phyloP scores from a whole-genome alignment of 148 eudicot species.

The Rhododendron henanense region DNA sequence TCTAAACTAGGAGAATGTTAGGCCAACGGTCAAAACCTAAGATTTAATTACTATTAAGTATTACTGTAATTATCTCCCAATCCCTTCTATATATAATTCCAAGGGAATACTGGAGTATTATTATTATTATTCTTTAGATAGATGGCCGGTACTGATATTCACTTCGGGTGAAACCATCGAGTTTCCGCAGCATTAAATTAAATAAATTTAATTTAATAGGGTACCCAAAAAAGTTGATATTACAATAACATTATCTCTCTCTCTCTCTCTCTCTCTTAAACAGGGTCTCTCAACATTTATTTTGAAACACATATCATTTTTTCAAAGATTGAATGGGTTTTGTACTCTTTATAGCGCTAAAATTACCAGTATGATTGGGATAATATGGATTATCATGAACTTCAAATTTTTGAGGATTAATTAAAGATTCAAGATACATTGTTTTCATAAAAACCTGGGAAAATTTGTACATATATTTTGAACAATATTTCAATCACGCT shows the following conservation, averaged over 20 bases:
- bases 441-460: too few relatives aligned
- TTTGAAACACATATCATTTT: too few relatives aligned
- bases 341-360: too few relatives aligned
- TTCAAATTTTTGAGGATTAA: too few relatives aligned
- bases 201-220: background rate
- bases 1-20: constrained; percentile 19
- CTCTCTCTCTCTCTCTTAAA: too few relatives aligned
- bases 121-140: background rate
- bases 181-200: background rate
- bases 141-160: background rate
- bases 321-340: too few relatives aligned
- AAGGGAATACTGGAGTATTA: background rate
- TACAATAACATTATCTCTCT: background rate
- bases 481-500: too few relatives aligned
- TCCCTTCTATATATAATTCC: background rate
- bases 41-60: background rate
- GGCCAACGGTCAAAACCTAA: constrained; percentile 26
- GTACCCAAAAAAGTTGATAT: background rate
- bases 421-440: too few relatives aligned
- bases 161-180: background rate
- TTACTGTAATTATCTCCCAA: background rate
- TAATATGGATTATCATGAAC: too few relatives aligned
- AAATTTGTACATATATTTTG: too few relatives aligned
- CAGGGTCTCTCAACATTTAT: too few relatives aligned
- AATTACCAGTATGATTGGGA: too few relatives aligned